Evolutionary conservation across 305 asterid species (phyloP), one percentile per base, ranked within the genome.

Genomic region (Coffea humblotiana): DNA sequence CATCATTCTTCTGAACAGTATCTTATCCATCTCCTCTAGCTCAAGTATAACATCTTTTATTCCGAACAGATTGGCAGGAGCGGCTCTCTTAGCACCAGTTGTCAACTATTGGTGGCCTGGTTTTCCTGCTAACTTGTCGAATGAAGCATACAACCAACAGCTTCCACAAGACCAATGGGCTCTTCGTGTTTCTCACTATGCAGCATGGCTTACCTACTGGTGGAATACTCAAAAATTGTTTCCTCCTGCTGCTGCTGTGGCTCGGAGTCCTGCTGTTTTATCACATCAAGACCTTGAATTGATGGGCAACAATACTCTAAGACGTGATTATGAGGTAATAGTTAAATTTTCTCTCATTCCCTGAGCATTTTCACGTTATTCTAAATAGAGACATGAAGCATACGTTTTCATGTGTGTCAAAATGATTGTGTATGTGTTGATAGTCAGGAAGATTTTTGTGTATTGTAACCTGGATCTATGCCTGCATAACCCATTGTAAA

Each of bases 281-380:
- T 85, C 97, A 35, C 78, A 66, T 45, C 92, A 88, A 66, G 99
- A 95, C 90, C 52, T 8, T n/a, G 95, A 92, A 83, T 72, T 95
- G 47, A 0, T 88, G 66, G 89, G 64, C 37, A 2, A 90, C 8
- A 58, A 11, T 63, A 40, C 77, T 82, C 43, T 18, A 21, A 68
- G 19, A 71, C 78, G 37, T 11, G 74, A 84, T 23, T 11, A 74
- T 72, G 73, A 56, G 82, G 89, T 86, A 70, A 80, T 49, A 18
- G 21, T 35, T 45, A 32, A 37, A 52, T 48, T 61, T 71, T 5
- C 51, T 54, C 32, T 19, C 8, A 18, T 15, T 10, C 6, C 29
- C n/a, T 27, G 45, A 32, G 70, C 19, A 40, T 16, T 18, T 61
- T 11, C 27, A 8, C 25, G 0, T 29, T 61, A 15, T 51, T 25